Conservation (phyloP, 371 early-diverging fungal species). For the Mortierella sp. region DNA sequence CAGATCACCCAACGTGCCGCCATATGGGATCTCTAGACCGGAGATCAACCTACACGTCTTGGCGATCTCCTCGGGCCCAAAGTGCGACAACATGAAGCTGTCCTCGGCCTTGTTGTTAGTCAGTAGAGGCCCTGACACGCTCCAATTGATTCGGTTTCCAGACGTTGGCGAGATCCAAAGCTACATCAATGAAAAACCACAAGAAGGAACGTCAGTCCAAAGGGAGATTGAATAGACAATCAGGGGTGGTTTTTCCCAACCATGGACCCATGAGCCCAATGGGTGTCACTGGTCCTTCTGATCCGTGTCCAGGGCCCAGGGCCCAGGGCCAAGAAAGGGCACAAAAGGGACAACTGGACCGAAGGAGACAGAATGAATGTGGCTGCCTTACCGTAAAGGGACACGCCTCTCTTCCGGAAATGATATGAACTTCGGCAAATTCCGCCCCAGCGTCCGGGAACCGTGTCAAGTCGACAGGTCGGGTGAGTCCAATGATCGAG, state of each 20-base stretch:
- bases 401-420: constrained; percentile 29
- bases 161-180: constrained; percentile 25
- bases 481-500: constrained; percentile 35
- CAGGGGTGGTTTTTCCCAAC: too few species aligned
- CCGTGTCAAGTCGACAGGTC: constrained; percentile 13
- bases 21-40: constrained; percentile 29
- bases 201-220: too few species aligned
- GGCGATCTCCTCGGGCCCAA: constrained; percentile 27
- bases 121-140: constrained; percentile 20
- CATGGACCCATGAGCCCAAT: too few species aligned
- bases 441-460: constrained; percentile 19
- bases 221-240: too few species aligned
- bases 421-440: constrained; percentile 25
- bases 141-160: constrained; percentile 24
- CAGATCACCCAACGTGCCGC: constrained; percentile 28
- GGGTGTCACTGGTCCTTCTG: too few species aligned
- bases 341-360: too few species aligned
- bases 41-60: constrained; percentile 17
- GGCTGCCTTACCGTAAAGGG: too few species aligned
- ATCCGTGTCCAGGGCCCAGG: too few species aligned
- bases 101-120: constrained; percentile 6
- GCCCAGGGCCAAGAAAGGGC: too few species aligned
- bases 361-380: too few species aligned
- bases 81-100: constrained; percentile 39
- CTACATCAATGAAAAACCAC: too few species aligned